Base-by-base conservation (phyloP, 371 early-diverging fungal genomes). In the Fennellomyces sp. region DNA sequence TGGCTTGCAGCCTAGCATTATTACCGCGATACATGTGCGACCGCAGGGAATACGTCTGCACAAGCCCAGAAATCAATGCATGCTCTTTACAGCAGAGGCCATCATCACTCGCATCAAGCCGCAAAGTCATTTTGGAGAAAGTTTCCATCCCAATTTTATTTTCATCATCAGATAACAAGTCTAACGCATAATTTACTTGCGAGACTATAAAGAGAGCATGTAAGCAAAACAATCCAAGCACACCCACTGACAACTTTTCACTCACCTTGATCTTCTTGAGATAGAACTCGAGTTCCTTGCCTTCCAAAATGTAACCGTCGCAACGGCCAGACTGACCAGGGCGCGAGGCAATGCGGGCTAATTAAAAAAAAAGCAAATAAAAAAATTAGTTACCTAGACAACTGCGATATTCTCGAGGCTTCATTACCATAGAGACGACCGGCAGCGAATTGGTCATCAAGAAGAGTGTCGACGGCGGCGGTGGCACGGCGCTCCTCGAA, bases 221-320 rank as follows among this genome's bases (percentile, higher is more conserved):
- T 12, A 42, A 38, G 35, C 4, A 13, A 15, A 2, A 23, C n/a
- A 23, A 39, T 27, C 3, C 17, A 23, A 41, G 2, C 13, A 30
- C 31, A 17, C 7, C 15, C 13, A 25, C 23, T 2, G 8, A 35
- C 3, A 35, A 30, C 27, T 6, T 13, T 17, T 17, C 13, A 17
- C 33, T 63, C 71, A 76, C 77, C 88, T 94, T 95, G 78, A 97
- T 86, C 88, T 94, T 94, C 69, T 89, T 86, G 74, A 91, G 70
- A 86, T 97, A 98, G 89, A 98, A 98, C 50, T 95, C 91, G 56
- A 98, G 94, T 85, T 98, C 97, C 76, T 96, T 94, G 68, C 99
- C 99, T 83, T 99, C 99, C 49, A 99, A 89, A 69, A 99, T 92
- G 89, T 98, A 96, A 58, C 99, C 99, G 79, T 99, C 99, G 66